Percentiles rank a stretch among this genome's conserved stretches.
These are phyloP conservation scores for Phoenix roebelenii DNA, from an alignment of 176 grass and related monocot species.

Conservation along the genomic window DNA sequence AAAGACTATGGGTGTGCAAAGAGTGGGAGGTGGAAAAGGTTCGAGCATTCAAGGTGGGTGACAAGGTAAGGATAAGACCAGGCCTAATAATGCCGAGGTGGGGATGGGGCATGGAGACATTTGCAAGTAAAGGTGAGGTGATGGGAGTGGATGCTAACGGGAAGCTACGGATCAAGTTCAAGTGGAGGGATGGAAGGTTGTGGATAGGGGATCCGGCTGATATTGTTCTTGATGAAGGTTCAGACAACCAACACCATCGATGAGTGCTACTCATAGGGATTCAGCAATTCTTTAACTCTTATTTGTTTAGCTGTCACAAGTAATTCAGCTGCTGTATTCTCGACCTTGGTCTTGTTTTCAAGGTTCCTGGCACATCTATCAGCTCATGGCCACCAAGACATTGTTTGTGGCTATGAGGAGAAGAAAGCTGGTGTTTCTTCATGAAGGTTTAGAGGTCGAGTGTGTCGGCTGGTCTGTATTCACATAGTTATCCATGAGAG, in stretches of 20 bases:
- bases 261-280: slow-evolving; percentile 49
- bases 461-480: not conserved
- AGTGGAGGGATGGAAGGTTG: slow-evolving; percentile 73
- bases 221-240: slow-evolving; percentile 70
- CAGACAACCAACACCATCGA: slow-evolving; percentile 35
- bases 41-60: slow-evolving; percentile 59
- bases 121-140: slow-evolving; percentile 74
- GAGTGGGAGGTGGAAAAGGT: slow-evolving; percentile 84
- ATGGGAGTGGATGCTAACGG: slow-evolving; percentile 89
- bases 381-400: not conserved
- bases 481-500: not conserved
- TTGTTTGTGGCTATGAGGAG: not conserved
- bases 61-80: slow-evolving; percentile 60
- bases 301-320: slow-evolving; percentile 28
- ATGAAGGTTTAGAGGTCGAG: not conserved
- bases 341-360: not conserved
- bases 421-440: not conserved
- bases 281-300: slow-evolving; percentile 46
- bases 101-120: slow-evolving; percentile 94
- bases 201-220: slow-evolving; percentile 97
- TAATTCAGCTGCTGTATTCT: not conserved
- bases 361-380: not conserved
- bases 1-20: slow-evolving; percentile 96
- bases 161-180: slow-evolving; percentile 90
- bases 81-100: slow-evolving; percentile 78